phyloP scores from a whole-genome alignment of 352 stramenopile species.

The Albugo candida region DNA sequence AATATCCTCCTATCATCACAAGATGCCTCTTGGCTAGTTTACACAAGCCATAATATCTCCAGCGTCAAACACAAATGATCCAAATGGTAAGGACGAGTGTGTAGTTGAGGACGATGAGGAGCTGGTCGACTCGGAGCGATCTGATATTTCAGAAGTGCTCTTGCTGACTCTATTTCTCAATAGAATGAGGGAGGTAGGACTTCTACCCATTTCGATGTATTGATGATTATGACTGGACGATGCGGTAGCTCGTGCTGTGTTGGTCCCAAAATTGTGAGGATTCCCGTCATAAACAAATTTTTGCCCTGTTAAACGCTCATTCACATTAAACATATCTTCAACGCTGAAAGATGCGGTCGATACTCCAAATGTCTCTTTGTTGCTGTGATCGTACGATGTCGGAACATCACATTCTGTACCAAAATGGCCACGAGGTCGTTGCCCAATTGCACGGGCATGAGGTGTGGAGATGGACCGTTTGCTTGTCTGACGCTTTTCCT shows the following conservation, averaged over 20 bases:
- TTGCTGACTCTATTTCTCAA: too few relatives aligned
- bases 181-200: too few relatives aligned
- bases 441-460: slow-evolving; percentile 19
- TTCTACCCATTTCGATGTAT: too few relatives aligned
- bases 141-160: neutral
- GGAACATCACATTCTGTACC: slow-evolving; percentile 60
- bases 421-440: slow-evolving; percentile 43
- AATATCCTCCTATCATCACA: slow-evolving; percentile 12
- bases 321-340: slow-evolving; percentile 91
- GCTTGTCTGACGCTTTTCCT: slow-evolving; percentile 20
- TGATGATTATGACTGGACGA: neutral
- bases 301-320: slow-evolving; percentile 78
- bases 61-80: slow-evolving; percentile 60
- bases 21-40: slow-evolving; percentile 19
- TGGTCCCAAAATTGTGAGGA: slow-evolving; percentile 83
- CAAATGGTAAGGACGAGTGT: slow-evolving; percentile 16
- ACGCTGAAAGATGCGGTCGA: slow-evolving; percentile 67
- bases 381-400: slow-evolving; percentile 73
- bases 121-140: neutral
- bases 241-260: neutral
- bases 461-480: slow-evolving; percentile 60
- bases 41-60: slow-evolving; percentile 80
- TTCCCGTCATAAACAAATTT: slow-evolving; percentile 93
- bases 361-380: slow-evolving; percentile 74
- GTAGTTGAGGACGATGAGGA: neutral